Evolutionary conservation across 1,139 yeast species (phyloP).

Genomic region (Sugiyamaella japonica): DNA sequence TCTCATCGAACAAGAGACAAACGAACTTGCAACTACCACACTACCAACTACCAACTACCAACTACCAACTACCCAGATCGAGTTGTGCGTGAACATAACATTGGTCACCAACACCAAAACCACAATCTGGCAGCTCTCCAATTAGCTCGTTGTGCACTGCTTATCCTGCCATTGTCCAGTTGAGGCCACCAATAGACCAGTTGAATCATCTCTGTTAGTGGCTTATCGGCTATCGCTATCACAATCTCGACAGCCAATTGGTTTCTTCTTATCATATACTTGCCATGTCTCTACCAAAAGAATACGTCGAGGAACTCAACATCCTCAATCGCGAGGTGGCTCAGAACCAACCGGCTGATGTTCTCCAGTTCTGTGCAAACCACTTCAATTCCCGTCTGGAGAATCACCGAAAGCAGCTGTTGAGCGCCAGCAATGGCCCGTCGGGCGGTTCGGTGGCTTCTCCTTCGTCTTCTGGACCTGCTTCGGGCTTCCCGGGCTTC

Average conservation of each 20-base stretch:
- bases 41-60: neutral
- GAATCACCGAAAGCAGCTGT: conserved; percentile 3
- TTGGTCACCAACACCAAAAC: neutral
- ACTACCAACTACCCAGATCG: neutral
- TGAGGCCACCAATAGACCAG: no score
- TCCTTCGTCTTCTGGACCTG: conserved; percentile 9
- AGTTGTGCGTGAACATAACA: neutral
- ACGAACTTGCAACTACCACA: neutral
- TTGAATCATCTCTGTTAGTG: no score
- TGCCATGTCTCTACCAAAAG: conserved; percentile 42
- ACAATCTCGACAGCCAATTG: no score
- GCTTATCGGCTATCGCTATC: no score
- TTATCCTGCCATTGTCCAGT: no score
- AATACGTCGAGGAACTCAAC: conserved; percentile 56
- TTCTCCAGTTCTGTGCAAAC: conserved; percentile 72
- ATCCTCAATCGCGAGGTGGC: conserved; percentile 63
- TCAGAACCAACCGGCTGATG: conserved; percentile 63
- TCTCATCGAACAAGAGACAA: neutral
- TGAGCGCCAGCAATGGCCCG: neutral
- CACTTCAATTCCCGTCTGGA: conserved; percentile 59
- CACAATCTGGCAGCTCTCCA: neutral
- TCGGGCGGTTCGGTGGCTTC: conserved; percentile 4
- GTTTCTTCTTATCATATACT: neutral
- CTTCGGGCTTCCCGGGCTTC: conserved; percentile 17
- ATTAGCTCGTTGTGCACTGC: no score